Base-by-base conservation (phyloP, 257 asterid species). In the Penstemon barbatus region DNA sequence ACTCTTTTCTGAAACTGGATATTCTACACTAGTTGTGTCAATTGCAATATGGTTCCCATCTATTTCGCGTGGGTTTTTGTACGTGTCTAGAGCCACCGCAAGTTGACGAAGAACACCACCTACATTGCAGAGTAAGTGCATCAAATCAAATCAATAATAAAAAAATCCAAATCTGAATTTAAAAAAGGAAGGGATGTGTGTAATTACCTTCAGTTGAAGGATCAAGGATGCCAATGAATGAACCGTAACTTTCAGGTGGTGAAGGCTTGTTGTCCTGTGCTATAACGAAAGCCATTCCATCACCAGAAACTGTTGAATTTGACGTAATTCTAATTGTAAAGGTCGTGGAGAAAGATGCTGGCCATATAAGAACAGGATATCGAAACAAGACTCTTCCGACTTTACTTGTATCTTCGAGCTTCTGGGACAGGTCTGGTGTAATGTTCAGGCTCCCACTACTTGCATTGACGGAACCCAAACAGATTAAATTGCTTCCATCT, bases 181-280 rank as follows among this genome's bases (percentile, higher is more conserved):
- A 25, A 25, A 25, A 10, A 10, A 49, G 25, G 9, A 51, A 65
- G 13, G 49, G 4, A 52, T 69, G 33, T 39, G 50, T n/a, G 59
- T 3, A 25, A 25, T 66, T 52, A 84, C 91, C 88, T 84, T 86
- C 88, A 39, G 91, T 82, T 2, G 85, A 72, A 25, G 88, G 86
- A 79, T 89, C 93, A 76, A 89, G 79, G 72, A 86, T 81, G 12
- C 96, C 91, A 38, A 86, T 73, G 77, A 76, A 89, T 0, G 91
- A 84, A 48, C 91, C 89, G 45, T 68, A 86, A 72, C 93, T 86
- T 36, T 84, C 76, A 7, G 79, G 75, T 1, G 93, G 89, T 5
- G 96, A 86, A 3, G 89, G 86, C 66, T 57, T 68, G 37, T 84
- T 74, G 18, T 83, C 87, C 66, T 81, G 88, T 0, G 87, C 91